These are phyloP conservation scores for Lycium barbarum DNA, from an alignment of 257 asterid genomes.

Conservation along the genomic window DNA sequence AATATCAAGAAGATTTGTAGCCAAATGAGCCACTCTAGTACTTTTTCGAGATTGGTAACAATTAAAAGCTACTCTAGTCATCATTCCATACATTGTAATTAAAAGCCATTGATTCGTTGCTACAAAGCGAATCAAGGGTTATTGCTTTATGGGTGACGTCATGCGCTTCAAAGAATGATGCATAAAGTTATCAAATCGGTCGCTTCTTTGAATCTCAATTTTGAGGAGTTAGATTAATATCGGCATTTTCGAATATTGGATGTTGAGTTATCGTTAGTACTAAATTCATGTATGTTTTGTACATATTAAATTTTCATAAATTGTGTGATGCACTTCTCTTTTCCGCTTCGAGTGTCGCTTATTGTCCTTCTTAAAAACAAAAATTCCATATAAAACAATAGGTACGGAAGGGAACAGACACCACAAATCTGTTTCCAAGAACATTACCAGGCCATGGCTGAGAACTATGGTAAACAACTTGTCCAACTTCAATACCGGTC, in stretches of 20 bases:
- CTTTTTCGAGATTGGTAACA: background rate
- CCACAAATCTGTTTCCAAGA: background rate
- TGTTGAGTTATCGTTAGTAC: too few species aligned
- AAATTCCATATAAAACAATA: background rate
- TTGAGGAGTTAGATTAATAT: too few species aligned
- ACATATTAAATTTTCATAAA: too few species aligned
- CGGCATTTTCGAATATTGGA: too few species aligned
- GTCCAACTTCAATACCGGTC: constrained; percentile 94
- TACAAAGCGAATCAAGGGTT: background rate
- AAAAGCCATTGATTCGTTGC: background rate
- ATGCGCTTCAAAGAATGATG: background rate
- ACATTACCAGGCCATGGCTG: constrained; percentile 97
- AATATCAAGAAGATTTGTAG: too few species aligned
- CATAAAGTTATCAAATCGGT: background rate
- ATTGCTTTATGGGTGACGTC: background rate
- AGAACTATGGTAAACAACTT: constrained; percentile 93
- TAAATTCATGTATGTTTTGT: too few species aligned
- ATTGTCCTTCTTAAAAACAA: too few species aligned
- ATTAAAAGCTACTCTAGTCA: background rate
- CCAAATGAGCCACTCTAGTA: too few species aligned
- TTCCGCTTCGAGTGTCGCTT: too few species aligned
- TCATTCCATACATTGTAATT: background rate
- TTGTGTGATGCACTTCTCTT: too few species aligned
- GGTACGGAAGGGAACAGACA: background rate
- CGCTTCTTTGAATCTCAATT: background rate